A percentile compares a stretch with the other conserved stretches of the same genome.
phyloP scores from a whole-genome alignment of 2,329 filamentous ascomycete species.

The Trichophyton mentagrophytes region DNA sequence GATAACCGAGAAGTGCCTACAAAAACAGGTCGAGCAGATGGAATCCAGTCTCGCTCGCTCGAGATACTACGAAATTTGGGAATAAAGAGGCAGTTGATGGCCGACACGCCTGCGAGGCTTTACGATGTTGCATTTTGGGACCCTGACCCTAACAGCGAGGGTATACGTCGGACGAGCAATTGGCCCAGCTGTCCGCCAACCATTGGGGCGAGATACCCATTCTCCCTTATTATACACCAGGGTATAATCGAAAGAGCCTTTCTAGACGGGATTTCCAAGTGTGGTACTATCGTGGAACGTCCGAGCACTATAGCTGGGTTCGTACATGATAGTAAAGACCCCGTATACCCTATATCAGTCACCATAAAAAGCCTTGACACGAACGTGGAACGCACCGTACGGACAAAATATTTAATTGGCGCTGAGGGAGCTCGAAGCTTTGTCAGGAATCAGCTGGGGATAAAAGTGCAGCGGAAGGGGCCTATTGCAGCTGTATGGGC shows the following conservation, averaged over 20 bases:
- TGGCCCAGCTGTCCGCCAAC: conserved; percentile 87
- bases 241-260: conserved; percentile 61
- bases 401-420: conserved; percentile 58
- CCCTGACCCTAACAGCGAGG: conserved; percentile 38
- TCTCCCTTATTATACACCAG: conserved; percentile 59
- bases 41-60: conserved; percentile 32
- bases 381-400: conserved; percentile 34
- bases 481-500: conserved; percentile 62
- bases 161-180: conserved; percentile 48
- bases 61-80: conserved; percentile 34
- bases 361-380: conserved; percentile 38
- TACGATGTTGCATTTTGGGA: conserved; percentile 60
- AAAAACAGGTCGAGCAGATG: conserved; percentile 34
- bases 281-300: conserved; percentile 43
- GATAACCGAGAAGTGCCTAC: conserved; percentile 30
- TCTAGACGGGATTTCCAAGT: conserved; percentile 50
- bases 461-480: conserved; percentile 50
- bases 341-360: conserved; percentile 53
- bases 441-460: conserved; percentile 44
- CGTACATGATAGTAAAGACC: conserved; percentile 51
- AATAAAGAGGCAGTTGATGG: conserved; percentile 28
- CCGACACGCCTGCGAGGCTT: conserved; percentile 60
- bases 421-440: conserved; percentile 58
- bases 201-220: conserved; percentile 53
- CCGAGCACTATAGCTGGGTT: conserved; percentile 52